A percentile compares a stretch with the other conserved stretches of the same genome.
Evolutionary conservation across 768 basidiomycete species (phyloP).

Genomic region (Boletus reticuloceps): DNA sequence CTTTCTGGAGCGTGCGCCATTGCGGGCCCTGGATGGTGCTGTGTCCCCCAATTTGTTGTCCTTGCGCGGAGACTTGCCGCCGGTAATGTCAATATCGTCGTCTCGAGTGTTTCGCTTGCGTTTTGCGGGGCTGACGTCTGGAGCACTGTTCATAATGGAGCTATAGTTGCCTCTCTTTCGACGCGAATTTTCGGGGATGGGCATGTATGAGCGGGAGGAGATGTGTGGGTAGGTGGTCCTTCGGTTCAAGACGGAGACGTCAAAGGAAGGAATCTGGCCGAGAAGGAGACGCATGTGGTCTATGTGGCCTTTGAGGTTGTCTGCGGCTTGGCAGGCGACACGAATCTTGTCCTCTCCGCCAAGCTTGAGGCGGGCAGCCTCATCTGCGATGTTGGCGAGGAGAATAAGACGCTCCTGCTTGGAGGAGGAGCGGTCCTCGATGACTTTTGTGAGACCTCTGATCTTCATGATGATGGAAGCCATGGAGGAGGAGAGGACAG

Average conservation of each 20-base stretch:
- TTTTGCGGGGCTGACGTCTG: constrained; percentile 64
- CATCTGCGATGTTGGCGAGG: constrained; percentile 91
- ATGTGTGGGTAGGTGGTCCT: constrained; percentile 78
- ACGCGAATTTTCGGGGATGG: constrained; percentile 66
- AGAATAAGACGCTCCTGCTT: constrained; percentile 82
- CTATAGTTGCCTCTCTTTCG: constrained; percentile 56
- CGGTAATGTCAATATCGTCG: constrained; percentile 58
- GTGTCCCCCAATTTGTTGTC: constrained; percentile 49
- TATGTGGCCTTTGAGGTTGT: constrained; percentile 71
- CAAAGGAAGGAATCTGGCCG: constrained; percentile 61
- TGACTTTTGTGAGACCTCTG: constrained; percentile 67
- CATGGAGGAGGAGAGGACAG: constrained; percentile 90
- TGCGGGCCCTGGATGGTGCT: constrained; percentile 45
- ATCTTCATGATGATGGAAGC: constrained; percentile 79
- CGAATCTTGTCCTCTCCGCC: constrained; percentile 98
- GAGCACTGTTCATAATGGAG: constrained; percentile 47
- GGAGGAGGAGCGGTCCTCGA: constrained; percentile 56
- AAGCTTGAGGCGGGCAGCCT: constrained; percentile 85
- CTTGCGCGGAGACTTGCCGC: constrained; percentile 60
- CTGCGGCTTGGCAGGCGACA: constrained; percentile 87
- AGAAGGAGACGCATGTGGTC: constrained; percentile 61
- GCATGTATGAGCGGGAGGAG: constrained; percentile 63
- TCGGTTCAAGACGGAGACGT: constrained; percentile 52
- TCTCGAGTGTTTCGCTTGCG: constrained; percentile 58
- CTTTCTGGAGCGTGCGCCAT: constrained; percentile 60